phyloP scores from a whole-genome alignment of 768 basidiomycete species.

The Macrolepiota albuminosa region DNA sequence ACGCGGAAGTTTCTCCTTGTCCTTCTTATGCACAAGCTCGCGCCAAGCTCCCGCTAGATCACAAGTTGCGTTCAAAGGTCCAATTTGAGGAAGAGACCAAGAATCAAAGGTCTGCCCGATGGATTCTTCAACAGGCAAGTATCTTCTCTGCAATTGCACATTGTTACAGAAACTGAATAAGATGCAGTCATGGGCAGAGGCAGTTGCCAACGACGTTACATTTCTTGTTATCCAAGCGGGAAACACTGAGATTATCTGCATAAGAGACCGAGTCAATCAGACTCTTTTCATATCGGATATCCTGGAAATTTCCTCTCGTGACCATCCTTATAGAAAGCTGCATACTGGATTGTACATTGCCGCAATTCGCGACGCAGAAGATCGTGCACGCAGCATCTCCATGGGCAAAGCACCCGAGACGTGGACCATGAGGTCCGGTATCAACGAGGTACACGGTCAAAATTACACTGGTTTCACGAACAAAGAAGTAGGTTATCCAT shows the following conservation, averaged over 20 bases:
- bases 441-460: neutral
- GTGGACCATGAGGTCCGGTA: neutral
- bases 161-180: neutral
- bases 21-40: neutral
- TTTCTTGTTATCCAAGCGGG: neutral
- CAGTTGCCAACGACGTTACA: neutral
- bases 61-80: neutral
- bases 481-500: neutral
- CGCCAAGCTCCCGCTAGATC: too few species aligned
- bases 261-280: neutral
- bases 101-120: neutral
- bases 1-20: neutral
- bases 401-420: neutral
- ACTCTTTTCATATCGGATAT: neutral
- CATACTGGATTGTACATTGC: conserved; percentile 2
- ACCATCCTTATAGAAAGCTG: neutral
- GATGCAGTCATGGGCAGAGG: neutral
- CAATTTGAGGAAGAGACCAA: neutral
- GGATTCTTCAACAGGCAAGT: neutral
- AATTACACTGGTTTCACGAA: neutral
- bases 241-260: neutral
- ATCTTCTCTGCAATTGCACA: neutral
- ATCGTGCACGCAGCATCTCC: neutral
- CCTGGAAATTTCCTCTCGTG: neutral
- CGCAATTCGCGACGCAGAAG: neutral